These are phyloP conservation scores for Podila clonocystis DNA, from an alignment of 192 early-diverging fungal species.

Conservation along the genomic window DNA sequence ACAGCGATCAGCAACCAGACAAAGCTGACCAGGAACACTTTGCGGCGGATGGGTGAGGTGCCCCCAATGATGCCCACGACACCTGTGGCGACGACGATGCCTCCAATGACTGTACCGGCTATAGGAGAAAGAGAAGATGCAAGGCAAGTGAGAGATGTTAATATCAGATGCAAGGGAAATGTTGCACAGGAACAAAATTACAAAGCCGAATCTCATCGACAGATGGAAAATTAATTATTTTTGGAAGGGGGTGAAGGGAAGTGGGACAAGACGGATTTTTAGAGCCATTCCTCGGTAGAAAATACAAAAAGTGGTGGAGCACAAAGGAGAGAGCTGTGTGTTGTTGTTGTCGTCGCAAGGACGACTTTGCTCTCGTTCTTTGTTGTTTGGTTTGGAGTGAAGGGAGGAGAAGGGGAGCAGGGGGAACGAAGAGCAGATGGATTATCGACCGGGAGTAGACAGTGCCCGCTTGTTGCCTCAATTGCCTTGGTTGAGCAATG, in stretches of 20 bases:
- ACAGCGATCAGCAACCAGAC: slow-evolving; percentile 18
- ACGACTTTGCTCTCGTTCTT: too few relatives aligned
- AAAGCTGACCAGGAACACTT: slow-evolving; percentile 18
- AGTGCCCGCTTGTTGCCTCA: neutral
- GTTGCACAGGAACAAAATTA: neutral
- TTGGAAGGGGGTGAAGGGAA: too few relatives aligned
- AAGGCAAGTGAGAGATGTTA: neutral
- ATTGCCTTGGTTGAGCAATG: neutral
- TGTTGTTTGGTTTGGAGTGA: too few relatives aligned
- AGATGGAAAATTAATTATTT: too few relatives aligned
- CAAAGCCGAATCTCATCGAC: too few relatives aligned
- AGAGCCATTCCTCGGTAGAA: too few relatives aligned
- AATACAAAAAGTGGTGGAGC: too few relatives aligned
- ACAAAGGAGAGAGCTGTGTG: too few relatives aligned
- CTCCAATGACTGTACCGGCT: slow-evolving; percentile 37
- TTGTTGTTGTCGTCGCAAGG: too few relatives aligned
- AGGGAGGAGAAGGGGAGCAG: too few relatives aligned
- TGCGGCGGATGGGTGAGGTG: slow-evolving; percentile 15
- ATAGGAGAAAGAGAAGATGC: neutral
- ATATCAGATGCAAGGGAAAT: neutral
- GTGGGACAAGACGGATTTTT: too few relatives aligned
- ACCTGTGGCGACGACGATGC: slow-evolving; percentile 25
- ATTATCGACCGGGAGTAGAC: neutral
- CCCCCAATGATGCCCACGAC: slow-evolving; percentile 24
- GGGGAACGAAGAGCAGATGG: too few relatives aligned